Evolutionary conservation across 257 asterid species (phyloP), one percentile per base, ranked within the genome.

Genomic region (Handroanthus guayacan): DNA sequence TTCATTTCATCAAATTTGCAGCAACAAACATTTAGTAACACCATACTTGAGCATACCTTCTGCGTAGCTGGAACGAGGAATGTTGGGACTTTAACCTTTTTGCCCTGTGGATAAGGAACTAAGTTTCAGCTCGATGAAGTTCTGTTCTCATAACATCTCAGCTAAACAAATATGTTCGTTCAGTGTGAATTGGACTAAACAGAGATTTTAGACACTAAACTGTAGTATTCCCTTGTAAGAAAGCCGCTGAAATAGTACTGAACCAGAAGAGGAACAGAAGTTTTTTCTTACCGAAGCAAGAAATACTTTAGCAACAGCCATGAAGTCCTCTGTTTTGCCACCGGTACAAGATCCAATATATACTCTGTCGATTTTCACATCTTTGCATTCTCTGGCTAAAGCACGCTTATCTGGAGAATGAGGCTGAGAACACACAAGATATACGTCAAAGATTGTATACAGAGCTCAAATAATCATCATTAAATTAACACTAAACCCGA

Each of bases 1-100:
- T 25, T 25, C 31, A 25, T 25, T 25, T 1, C 31, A 25, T 25
- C 10, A 17, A 3, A 44, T 68, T 44, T 3, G 12, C 62, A 71
- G 75, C 47, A 12, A 64, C 0, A 43, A 43, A 37, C 18, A 66
- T 13, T 37, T 18, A 34, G 54, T 39, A 64, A 72, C 62, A 9
- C 43, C 41, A 9, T 57, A 80, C 17, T 34, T 58, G 50, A 39
- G 45, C 82, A 44, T 68, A 94, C 98, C 98, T 95, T 95, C 81
- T 95, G 99, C 3, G 99, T 95, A 69, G 99, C 98, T 58, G 99
- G 99, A 78, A 95, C 99, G 44, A 95, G 92, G 84, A 95, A 93
- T 6, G 98, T 95, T n/a, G 99, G 99, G 68, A 95, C 99, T 83
- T 93, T 95, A 69, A 95, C 99, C 88, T 87, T 89, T 81, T 86